Evolutionary conservation across 257 asterid genomes (phyloP).

Genomic region (Thymus mandschuricus): DNA sequence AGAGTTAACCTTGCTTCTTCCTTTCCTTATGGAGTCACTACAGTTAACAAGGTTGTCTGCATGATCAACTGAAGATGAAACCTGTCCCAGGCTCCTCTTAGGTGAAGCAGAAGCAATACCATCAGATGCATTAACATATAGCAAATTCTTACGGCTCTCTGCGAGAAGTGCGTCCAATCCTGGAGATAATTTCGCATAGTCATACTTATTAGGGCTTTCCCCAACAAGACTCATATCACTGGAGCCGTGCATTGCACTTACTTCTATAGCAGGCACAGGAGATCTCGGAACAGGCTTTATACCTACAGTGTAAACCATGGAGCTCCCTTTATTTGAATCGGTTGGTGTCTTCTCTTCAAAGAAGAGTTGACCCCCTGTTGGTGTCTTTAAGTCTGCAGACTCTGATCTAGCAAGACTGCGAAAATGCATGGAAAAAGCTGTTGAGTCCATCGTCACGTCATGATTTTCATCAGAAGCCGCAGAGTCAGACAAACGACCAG

Average conservation of each 20-base stretch:
- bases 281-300: slow-evolving; percentile 44
- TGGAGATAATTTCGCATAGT: slow-evolving; percentile 72
- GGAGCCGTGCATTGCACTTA: slow-evolving; percentile 55
- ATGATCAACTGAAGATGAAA: slow-evolving; percentile 35
- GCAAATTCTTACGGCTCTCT: slow-evolving; percentile 50
- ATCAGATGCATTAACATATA: slow-evolving; percentile 42
- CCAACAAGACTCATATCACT: slow-evolving; percentile 91
- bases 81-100: slow-evolving; percentile 31
- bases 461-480: slow-evolving; percentile 79
- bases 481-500: slow-evolving; percentile 77
- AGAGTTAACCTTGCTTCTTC: slow-evolving; percentile 22
- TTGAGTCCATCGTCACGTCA: slow-evolving; percentile 96
- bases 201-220: slow-evolving; percentile 62
- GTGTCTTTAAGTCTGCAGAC: slow-evolving; percentile 82
- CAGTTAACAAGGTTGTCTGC: slow-evolving; percentile 35
- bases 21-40: slow-evolving; percentile 35
- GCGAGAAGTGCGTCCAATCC: slow-evolving; percentile 68
- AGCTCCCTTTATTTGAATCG: slow-evolving; percentile 50
- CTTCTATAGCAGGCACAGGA: slow-evolving; percentile 42
- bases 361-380: slow-evolving; percentile 55
- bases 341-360: slow-evolving; percentile 79
- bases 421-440: slow-evolving; percentile 95
- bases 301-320: slow-evolving; percentile 62
- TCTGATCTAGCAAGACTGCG: slow-evolving; percentile 91
- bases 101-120: slow-evolving; percentile 47